Base-by-base conservation (phyloP, 2,329 filamentous ascomycete genomes). In the Aspergillus fischeri region DNA sequence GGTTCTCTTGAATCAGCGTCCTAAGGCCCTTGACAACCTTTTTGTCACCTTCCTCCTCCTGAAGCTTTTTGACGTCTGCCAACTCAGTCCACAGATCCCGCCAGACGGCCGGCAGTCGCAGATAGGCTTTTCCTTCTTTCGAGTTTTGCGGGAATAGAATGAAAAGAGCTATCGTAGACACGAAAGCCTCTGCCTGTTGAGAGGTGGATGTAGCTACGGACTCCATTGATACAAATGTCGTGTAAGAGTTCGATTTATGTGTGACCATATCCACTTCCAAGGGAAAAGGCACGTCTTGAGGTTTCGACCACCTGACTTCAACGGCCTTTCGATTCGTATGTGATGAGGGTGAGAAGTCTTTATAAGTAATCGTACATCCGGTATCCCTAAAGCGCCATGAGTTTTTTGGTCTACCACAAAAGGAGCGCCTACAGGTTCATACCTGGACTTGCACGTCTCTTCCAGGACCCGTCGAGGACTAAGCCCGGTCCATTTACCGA, bases 41-140 rank as follows among this genome's bases (percentile, higher is more conserved):
- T 59, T 91, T 87, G 68, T 97, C 92, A 32, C 80, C 75, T 25
- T 86, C 79, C 68, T 96, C 90, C 4, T 85, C 76, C 53, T 88
- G 81, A 47, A 82, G 83, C 71, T 91, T 93, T 66, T 87, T 89
- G 21, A 81, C 75, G 52, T 87, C 85, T 0, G 86, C 80, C 57
- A 96, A 83, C 69, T 97, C 92, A 9, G 83, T 81, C 86, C 92
- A 97, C 1, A 97, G 77, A 63, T 96, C 90, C 70, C 90, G 86
- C 89, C 91, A 99, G 1, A 84, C 81, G 0, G 87, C 80, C 3
- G 92, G 91, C 17, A 99, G 78, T 52, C 90, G 84, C 60, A 96
- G 72, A 58, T 88, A 88, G 2, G 91, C 84, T 71, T 95, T 97
- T 61, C 95, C 91, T 67, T 97, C 93, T 65, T 91, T 94, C 0